Base-by-base conservation (phyloP, 306 rosid species). In the Cicer pinnatifidum region DNA sequence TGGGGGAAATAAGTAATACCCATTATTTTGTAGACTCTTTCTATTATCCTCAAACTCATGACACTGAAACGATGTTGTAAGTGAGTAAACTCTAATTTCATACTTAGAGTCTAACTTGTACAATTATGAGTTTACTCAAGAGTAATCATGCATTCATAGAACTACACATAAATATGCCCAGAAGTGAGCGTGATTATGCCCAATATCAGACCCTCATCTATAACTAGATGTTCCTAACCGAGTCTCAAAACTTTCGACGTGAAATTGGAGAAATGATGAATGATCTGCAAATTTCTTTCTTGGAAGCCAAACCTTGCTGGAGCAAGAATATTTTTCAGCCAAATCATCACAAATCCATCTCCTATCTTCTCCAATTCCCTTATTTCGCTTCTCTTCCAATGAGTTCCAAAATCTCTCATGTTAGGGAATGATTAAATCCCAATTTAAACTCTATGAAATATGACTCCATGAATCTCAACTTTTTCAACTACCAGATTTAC, bases 391-490 rank as follows among this genome's bases (percentile, higher is more conserved):
- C 40, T 66, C 54, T 44, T 59, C 43, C 43, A 28, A 59, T 59
- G 16, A 43, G 52, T 19, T 65, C 17, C 10, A 6, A 11, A 19
- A 11, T 3, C 5, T 10, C 10, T 15, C 33, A 8, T 16, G 48
- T 62, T 62, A 39, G 28, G 47, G 33, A 13, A 65, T 43, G 11
- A 41, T 11, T 11, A 6, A 64, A 40, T 16, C 35, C 1, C 38
- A 64, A 41, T 39, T 41, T 63, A 39, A 62, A 13, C 48, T 13
- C 68, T 38, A 40, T 3, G 1, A 40, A 65, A 65, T 16, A 44
- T 43, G 71, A 44, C 71, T 43, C 37, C 53, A 10, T 65, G 52
- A 65, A 65, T 43, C 35, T 64, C 53, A 43, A 65, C 53, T 20
- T 37, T 38, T 5, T 43, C 53, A 16, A 65, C 52, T 65, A 16